Evolutionary conservation across 1,284 basidiomycete genomes (phyloP), one percentile per base, ranked within the genome.

Genomic region (Trichosporon ovoides): DNA sequence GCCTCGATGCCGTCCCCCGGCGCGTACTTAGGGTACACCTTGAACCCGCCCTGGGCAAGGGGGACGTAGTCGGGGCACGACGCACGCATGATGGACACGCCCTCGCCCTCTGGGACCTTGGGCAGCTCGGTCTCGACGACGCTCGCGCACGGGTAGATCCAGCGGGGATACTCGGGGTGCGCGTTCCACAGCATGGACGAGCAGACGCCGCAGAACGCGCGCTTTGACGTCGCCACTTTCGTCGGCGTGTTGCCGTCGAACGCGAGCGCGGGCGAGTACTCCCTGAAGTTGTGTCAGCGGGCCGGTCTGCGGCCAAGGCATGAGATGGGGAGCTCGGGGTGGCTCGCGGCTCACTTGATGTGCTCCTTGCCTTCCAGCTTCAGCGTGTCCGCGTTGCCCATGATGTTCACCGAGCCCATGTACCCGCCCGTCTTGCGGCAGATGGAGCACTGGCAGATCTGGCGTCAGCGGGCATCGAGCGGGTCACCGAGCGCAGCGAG

Each of bases 121-220:
- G 74, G 74, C 1, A 77, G 68, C 6, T 71, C 72, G 54, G 68
- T 62, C 60, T 78, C 76, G 57, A 78, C 75, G 38, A 59, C 64
- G 1, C 73, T 69, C 0, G 76, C 75, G 58, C 71, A 76, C 3
- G 76, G 76, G 64, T 78, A 77, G 59, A 78, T 74, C 76, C 76
- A 78, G 71, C 76, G 56, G 3, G 16, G 67, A 64, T 66, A 78
- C 61, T 74, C 67, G 12, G 73, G 71, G 56, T 75, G 68, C 52
- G 72, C 72, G 58, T 71, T 68, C 76, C 76, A 78, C 11, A 78
- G 66, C 74, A 77, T 74, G 35, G 69, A 61, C 13, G 68, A 70
- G 63, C 76, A 78, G 33, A 73, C 66, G 3, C 37, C 28, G 59
- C 76, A 78, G 65, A 78, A 78, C 16, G 52, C 60, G 31, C 76